Evolutionary conservation across 208 protist species (phyloP).

Genomic region (Wallacemonas sp.): DNA sequence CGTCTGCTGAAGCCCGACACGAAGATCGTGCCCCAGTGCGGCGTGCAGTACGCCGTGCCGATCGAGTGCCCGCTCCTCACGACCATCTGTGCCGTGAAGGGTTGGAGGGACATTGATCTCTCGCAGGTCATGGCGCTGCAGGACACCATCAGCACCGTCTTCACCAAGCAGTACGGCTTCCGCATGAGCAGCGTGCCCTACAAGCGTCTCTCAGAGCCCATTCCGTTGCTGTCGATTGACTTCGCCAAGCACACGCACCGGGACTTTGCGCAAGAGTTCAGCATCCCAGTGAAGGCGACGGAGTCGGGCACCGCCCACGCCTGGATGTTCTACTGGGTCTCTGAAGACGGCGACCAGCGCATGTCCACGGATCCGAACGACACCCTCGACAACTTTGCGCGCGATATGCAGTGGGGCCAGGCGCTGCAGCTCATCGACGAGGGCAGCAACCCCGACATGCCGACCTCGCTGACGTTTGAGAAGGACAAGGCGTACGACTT

Average conservation of each 20-base stretch:
- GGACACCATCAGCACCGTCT: slow-evolving; percentile 89
- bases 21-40: slow-evolving; percentile 80
- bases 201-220: slow-evolving; percentile 56
- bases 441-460: slow-evolving; percentile 44
- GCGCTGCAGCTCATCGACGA: slow-evolving; percentile 87
- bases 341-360: slow-evolving; percentile 22
- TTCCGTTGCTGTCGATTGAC: slow-evolving; percentile 84
- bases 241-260: slow-evolving; percentile 56
- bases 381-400: slow-evolving; percentile 89
- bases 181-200: slow-evolving; percentile 87
- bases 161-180: slow-evolving; percentile 95
- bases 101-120: slow-evolving; percentile 85
- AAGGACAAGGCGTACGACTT: slow-evolving; percentile 57
- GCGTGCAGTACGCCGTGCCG: slow-evolving; percentile 90
- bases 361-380: slow-evolving; percentile 89
- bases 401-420: slow-evolving; percentile 95
- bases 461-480: slow-evolving; percentile 44
- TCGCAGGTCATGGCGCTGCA: slow-evolving; percentile 85
- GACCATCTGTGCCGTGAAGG: slow-evolving; percentile 70
- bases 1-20: slow-evolving; percentile 68
- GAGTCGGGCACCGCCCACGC: slow-evolving; percentile 75
- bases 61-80: slow-evolving; percentile 82
- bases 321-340: slow-evolving; percentile 85
- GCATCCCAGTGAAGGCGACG: slow-evolving; percentile 52
- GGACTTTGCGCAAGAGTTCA: slow-evolving; percentile 38